Conservation (phyloP, 1,284 basidiomycete genomes). For the Ustilago bromivora region DNA sequence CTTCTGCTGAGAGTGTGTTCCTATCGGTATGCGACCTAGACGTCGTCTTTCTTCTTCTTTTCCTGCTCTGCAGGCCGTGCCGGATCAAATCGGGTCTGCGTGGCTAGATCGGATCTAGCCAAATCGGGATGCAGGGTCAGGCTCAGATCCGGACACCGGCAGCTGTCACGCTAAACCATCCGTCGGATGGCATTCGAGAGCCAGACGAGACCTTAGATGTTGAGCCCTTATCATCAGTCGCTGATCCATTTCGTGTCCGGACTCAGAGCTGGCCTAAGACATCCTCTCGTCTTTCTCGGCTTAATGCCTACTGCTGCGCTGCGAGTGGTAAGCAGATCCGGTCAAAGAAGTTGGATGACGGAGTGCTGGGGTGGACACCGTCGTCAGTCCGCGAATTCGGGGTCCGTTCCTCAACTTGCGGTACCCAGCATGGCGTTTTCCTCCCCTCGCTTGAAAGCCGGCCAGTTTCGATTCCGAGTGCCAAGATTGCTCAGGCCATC, state of each 20-base stretch:
- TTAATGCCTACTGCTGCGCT: conserved; percentile 1
- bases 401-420: not conserved
- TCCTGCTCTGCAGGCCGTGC: not conserved
- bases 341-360: not conserved
- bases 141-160: conserved; percentile 24
- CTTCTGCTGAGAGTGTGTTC: not conserved
- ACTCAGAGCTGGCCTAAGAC: not conserved
- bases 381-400: not conserved
- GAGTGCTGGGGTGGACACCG: conserved; percentile 14
- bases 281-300: not conserved
- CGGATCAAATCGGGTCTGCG: conserved; percentile 1
- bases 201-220: not conserved
- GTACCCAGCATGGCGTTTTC: not conserved
- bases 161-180: conserved; percentile 20
- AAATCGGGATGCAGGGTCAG: conserved; percentile 19
- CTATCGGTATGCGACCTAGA: not conserved
- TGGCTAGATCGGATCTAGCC: not conserved
- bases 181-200: conserved; percentile 5
- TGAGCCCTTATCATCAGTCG: not conserved
- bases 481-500: not conserved
- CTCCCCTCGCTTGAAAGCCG: not conserved
- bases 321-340: not conserved
- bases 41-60: conserved; percentile 1
- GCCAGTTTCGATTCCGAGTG: not conserved
- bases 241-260: not conserved